Base-by-base conservation (phyloP, 345 rosid species). In the Eucalyptus cloeziana region DNA sequence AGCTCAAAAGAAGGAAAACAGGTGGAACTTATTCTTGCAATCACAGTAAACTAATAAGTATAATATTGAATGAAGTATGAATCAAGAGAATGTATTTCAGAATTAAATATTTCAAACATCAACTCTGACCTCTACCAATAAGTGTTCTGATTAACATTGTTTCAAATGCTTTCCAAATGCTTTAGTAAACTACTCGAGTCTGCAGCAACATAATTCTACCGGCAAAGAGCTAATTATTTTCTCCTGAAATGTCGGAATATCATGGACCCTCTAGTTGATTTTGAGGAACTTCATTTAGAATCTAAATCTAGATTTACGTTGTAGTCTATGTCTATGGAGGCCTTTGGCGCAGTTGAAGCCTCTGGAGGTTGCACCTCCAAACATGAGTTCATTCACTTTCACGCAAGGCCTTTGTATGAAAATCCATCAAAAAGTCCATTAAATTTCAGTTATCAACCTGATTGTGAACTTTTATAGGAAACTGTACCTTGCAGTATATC, bases 401-500 rank as follows among this genome's bases (percentile, higher is more conserved):
- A 86, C 8, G 4, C n/a, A 19, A 31, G 16, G 44, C 62, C 56
- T 52, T 71, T 51, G 64, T 33, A 86, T 33, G 27, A 52, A 10
- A 21, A 31, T 25, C 62, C 64, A 86, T 51, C 10, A 37, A 64
- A 49, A 86, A 86, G n/a, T 12, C 40, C 56, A 86, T 13, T 37
- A 52, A 13, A 30, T 50, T 24, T 47, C 51, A 30, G 50, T 19
- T 19, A 83, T 37, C 79, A 88, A 81, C 37, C 44, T 64, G 10
- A 83, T 6, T 50, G 40, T 13, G 17, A 33, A 43, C 44, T 88
- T 88, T 81, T 67, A 56, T 13, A 64, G 33, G 25, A 71, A n/a
- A 47, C 85, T 17, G 51, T 88, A 96, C 99, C 99, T 96, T 97
- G 97, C 99, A 97, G 91, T 89, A 92, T 88, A 97, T 93, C 91